Percentiles rank a stretch among this genome's conserved stretches.
These are phyloP conservation scores for Lactarius indigo DNA, from an alignment of 768 basidiomycete species.

Conservation along the genomic window DNA sequence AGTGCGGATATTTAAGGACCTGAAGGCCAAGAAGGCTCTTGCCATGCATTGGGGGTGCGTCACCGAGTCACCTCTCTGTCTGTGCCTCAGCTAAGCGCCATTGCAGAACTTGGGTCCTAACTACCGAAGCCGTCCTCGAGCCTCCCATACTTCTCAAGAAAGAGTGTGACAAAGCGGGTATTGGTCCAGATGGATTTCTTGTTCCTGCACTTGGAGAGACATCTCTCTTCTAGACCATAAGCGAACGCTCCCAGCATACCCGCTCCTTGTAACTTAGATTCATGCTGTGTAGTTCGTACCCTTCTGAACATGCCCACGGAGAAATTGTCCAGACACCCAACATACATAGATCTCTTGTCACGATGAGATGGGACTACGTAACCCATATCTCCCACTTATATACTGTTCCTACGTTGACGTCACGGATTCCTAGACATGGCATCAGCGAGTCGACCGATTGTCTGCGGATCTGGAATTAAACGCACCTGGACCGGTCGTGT, in stretches of 20 bases:
- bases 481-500: no score
- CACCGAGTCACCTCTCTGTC: neutral
- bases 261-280: neutral
- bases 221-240: conserved; percentile 26
- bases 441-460: no score
- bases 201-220: conserved; percentile 64
- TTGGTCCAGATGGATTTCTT: conserved; percentile 50
- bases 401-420: no score
- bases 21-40: conserved; percentile 54
- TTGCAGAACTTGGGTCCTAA: conserved; percentile 50
- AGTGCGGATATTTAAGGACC: conserved; percentile 62
- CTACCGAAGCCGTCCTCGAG: conserved; percentile 52
- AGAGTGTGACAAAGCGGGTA: conserved; percentile 48
- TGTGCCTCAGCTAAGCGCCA: neutral
- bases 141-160: conserved; percentile 52
- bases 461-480: no score
- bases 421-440: no score
- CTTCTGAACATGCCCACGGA: no score
- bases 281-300: no score
- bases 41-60: conserved; percentile 71
- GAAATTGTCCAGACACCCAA: no score
- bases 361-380: no score
- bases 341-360: no score
- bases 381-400: no score
- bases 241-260: neutral